These are phyloP conservation scores for Chimonanthus salicifolius DNA, from an alignment of 164 flowering plant genomes.

Conservation along the genomic window DNA sequence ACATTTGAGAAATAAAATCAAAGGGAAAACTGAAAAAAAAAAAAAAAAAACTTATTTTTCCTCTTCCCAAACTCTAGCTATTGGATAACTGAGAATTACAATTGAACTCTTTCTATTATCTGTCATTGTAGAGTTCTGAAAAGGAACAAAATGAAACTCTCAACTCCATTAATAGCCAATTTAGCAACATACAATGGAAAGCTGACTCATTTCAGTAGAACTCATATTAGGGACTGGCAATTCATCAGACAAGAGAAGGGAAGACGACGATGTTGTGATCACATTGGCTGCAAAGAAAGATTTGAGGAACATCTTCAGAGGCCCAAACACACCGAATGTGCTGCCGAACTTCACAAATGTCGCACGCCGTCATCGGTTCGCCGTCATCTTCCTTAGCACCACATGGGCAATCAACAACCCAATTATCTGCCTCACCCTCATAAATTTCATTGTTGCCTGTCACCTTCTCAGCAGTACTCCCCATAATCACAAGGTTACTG, in stretches of 20 bases:
- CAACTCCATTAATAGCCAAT: no score
- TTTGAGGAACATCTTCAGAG: slow-evolving; percentile 50
- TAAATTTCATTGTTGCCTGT: slow-evolving; percentile 14
- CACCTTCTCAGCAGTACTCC: slow-evolving; percentile 17
- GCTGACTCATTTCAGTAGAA: neutral
- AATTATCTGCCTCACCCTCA: slow-evolving; percentile 17
- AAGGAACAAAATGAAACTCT: no score
- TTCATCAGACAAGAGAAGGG: slow-evolving; percentile 42
- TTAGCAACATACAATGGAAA: no score
- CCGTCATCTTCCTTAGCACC: slow-evolving; percentile 86
- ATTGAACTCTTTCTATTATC: no score
- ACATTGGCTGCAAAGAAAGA: slow-evolving; percentile 68
- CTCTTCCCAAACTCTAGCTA: no score
- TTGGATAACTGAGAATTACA: no score
- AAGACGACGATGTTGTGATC: slow-evolving; percentile 57
- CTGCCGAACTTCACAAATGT: slow-evolving; percentile 85
- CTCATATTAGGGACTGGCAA: neutral
- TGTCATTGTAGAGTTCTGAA: no score
- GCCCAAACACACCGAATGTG: slow-evolving; percentile 69
- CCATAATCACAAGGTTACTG: slow-evolving; percentile 39
- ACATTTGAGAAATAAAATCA: no score
- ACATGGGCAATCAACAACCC: slow-evolving; percentile 64
- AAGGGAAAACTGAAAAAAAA: no score
- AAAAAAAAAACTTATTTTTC: no score
- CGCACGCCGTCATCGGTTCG: slow-evolving; percentile 72